Evolutionary conservation across 139 green algal species (phyloP).

Genomic region (Closterium sp.): DNA sequence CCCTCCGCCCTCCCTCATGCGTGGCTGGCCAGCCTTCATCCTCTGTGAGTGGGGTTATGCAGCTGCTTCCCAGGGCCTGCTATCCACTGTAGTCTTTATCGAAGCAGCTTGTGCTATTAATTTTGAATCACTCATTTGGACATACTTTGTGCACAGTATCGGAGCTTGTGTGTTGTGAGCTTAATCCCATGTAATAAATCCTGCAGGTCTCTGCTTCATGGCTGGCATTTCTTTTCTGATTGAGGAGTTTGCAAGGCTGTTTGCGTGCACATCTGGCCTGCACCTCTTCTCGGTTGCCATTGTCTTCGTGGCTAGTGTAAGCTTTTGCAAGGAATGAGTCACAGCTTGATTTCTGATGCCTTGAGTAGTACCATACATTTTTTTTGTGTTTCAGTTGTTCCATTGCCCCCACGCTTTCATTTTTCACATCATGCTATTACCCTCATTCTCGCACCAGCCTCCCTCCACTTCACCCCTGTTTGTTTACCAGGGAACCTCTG

Average conservation of each 20-base stretch:
- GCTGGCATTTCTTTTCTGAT: slow-evolving; percentile 13
- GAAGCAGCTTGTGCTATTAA: too few relatives aligned
- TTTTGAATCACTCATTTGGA: too few relatives aligned
- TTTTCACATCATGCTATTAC: not conserved
- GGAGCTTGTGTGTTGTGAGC: not conserved
- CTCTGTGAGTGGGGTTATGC: not conserved
- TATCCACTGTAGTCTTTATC: not conserved
- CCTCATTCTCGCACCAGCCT: too few relatives aligned
- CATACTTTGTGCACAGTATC: too few relatives aligned
- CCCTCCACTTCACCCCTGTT: not conserved
- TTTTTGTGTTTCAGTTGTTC: not conserved
- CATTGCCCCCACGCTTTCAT: not conserved
- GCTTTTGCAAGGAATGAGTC: not conserved
- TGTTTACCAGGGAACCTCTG: slow-evolving; percentile 18
- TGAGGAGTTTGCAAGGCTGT: slow-evolving; percentile 26
- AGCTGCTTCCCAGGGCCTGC: not conserved
- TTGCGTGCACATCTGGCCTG: slow-evolving; percentile 31
- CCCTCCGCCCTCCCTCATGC: slow-evolving; percentile 8
- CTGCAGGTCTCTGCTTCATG: slow-evolving; percentile 20
- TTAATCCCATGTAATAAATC: not conserved
- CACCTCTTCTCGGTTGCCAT: slow-evolving; percentile 33
- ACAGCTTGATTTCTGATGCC: not conserved
- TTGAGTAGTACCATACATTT: not conserved
- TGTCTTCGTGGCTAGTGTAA: slow-evolving; percentile 21
- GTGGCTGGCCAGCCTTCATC: slow-evolving; percentile 40